Evolutionary conservation across 2,329 filamentous ascomycete genomes (phyloP).

Genomic region (Ceratocystis eucalypticola): DNA sequence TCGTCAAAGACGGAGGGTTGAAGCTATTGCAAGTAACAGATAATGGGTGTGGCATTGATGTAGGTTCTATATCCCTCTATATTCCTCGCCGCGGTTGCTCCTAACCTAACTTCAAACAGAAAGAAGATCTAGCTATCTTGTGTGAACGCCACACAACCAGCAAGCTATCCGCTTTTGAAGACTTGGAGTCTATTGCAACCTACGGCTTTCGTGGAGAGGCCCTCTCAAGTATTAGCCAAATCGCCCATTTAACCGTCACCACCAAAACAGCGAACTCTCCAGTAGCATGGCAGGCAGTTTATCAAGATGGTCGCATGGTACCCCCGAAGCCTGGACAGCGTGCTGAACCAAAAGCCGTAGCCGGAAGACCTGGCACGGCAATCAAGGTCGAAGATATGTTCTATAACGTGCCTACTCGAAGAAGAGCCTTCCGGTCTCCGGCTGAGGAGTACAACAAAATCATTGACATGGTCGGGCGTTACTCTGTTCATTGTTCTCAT

Average conservation of each 20-base stretch:
- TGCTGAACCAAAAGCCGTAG: conserved; percentile 72
- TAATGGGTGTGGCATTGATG: conserved; percentile 90
- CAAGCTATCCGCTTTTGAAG: conserved; percentile 86
- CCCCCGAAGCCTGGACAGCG: conserved; percentile 79
- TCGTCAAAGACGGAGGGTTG: conserved; percentile 88
- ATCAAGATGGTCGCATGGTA: conserved; percentile 66
- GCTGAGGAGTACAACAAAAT: conserved; percentile 98
- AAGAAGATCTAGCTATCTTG: conserved; percentile 79
- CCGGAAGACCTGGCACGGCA: conserved; percentile 79
- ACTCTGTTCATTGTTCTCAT: conserved; percentile 81
- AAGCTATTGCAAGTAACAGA: conserved; percentile 95
- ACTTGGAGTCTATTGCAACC: conserved; percentile 75
- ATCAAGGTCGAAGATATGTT: conserved; percentile 96
- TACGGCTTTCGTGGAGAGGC: conserved; percentile 98
- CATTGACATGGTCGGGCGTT: conserved; percentile 82
- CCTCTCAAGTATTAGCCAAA: conserved; percentile 93
- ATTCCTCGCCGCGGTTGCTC: background rate
- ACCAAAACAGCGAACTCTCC: conserved; percentile 82
- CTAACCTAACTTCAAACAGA: conserved; percentile 38
- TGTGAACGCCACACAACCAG: conserved; percentile 96
- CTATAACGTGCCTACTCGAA: conserved; percentile 83
- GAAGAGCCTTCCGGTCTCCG: conserved; percentile 76
- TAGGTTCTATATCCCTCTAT: conserved; percentile 31
- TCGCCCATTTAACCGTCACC: conserved; percentile 87
- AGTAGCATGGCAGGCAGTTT: conserved; percentile 82